A percentile compares a stretch with the other conserved stretches of the same genome.
Evolutionary conservation across 2,329 filamentous ascomycete species (phyloP).

Genomic region (Mycogone perniciosa): DNA sequence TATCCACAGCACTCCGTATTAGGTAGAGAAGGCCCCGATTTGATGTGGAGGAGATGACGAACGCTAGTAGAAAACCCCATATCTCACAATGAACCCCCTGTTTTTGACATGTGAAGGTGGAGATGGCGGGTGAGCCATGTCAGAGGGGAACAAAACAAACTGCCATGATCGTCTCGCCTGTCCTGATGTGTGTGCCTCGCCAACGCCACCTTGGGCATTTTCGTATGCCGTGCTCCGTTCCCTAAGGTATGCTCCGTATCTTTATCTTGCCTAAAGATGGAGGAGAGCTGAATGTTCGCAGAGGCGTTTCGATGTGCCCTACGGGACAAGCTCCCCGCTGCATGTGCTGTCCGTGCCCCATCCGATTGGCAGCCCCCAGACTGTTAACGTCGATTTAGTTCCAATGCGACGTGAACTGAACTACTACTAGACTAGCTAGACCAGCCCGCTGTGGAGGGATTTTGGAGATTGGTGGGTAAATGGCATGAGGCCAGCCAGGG

Average conservation of each 20-base stretch:
- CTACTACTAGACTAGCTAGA: background rate
- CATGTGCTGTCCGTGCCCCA: slow-evolving; percentile 13
- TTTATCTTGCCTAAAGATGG: background rate
- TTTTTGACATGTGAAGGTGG: too few species aligned
- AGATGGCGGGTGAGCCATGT: too few species aligned
- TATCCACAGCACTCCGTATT: too few species aligned
- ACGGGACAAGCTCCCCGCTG: background rate
- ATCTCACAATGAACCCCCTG: too few species aligned
- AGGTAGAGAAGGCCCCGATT: too few species aligned
- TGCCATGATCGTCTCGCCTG: too few species aligned
- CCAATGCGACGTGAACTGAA: background rate
- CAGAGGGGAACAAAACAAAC: too few species aligned
- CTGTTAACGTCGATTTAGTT: background rate
- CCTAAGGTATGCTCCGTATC: background rate
- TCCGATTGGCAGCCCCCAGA: slow-evolving; percentile 15
- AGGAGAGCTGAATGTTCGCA: background rate
- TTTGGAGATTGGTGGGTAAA: background rate
- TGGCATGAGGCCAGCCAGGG: too few species aligned
- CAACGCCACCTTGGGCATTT: too few species aligned
- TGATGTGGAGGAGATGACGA: too few species aligned
- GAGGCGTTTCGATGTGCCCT: background rate
- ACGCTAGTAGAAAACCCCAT: too few species aligned
- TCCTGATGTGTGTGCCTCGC: too few species aligned
- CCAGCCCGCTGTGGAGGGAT: background rate
- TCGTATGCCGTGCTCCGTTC: background rate